Conservation (phyloP, 768 basidiomycete species). For the Suillus luteus region DNA sequence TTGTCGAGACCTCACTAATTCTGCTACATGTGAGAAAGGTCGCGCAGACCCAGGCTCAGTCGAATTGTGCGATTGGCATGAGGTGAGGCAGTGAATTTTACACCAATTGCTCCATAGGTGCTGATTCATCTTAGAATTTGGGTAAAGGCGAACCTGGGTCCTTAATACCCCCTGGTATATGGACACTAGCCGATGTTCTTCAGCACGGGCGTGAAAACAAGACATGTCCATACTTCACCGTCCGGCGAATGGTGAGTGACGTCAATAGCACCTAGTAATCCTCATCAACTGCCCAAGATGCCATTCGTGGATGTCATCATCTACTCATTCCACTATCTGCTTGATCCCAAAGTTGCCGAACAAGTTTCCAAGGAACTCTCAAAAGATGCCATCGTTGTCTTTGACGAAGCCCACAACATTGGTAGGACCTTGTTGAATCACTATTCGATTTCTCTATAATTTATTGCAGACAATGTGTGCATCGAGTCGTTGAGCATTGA, state of each 20-base stretch:
- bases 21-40: conserved; percentile 80
- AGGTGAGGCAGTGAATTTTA: conserved; percentile 53
- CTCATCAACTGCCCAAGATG: conserved; percentile 58
- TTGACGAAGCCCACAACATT: conserved; percentile 99
- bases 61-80: conserved; percentile 93
- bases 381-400: conserved; percentile 98
- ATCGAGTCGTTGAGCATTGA: conserved; percentile 98
- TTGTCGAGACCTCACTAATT: conserved; percentile 92
- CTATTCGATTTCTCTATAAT: conserved; percentile 9
- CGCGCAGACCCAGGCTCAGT: conserved; percentile 86
- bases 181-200: conserved; percentile 92
- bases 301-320: conserved; percentile 95
- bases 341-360: conserved; percentile 98
- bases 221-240: conserved; percentile 93
- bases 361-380: conserved; percentile 98
- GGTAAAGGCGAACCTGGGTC: conserved; percentile 80
- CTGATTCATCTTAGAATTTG: conserved; percentile 59
- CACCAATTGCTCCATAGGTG: conserved; percentile 7
- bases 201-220: conserved; percentile 84
- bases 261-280: background rate
- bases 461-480: conserved; percentile 85
- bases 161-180: conserved; percentile 83
- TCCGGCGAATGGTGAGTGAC: conserved; percentile 87
- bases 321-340: conserved; percentile 97
- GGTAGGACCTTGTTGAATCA: conserved; percentile 46